These are phyloP conservation scores for Scutellaria galericulata DNA, from an alignment of 257 asterid species.

Conservation along the genomic window DNA sequence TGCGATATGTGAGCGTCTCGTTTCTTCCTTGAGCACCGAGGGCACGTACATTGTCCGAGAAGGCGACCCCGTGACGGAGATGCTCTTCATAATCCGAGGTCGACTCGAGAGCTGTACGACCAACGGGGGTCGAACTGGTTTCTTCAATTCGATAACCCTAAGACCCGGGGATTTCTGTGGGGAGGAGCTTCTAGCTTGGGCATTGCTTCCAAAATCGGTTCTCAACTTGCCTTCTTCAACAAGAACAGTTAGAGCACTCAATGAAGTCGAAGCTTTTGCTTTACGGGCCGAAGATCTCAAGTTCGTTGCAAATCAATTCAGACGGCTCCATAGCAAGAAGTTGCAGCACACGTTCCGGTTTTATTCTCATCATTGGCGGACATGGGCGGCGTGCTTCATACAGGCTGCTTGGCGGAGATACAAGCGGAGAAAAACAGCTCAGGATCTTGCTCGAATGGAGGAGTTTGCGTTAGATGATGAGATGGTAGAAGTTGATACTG, in stretches of 20 bases:
- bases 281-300: constrained; percentile 91
- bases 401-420: constrained; percentile 90
- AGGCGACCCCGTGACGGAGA: constrained; percentile 91
- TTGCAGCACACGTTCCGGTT: constrained; percentile 91
- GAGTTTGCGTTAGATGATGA: constrained; percentile 56
- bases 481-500: constrained; percentile 36
- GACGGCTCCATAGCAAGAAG: constrained; percentile 94
- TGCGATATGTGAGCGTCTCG: constrained; percentile 87
- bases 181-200: constrained; percentile 97
- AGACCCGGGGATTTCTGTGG: constrained; percentile 95
- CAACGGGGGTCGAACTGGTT: constrained; percentile 91
- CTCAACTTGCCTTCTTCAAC: constrained; percentile 84
- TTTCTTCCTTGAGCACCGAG: constrained; percentile 83
- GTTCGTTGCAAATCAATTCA: constrained; percentile 86
- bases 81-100: constrained; percentile 92
- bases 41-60: constrained; percentile 89
- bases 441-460: constrained; percentile 71
- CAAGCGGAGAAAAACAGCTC: constrained; percentile 67
- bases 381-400: constrained; percentile 93
- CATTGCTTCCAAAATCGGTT: constrained; percentile 83
- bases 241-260: constrained; percentile 81
- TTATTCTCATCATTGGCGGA: constrained; percentile 94
- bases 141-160: constrained; percentile 74
- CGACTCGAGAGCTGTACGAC: constrained; percentile 90
- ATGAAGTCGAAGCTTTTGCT: constrained; percentile 89